Base-by-base conservation (phyloP, 768 basidiomycete species). In the Auriscalpium microsporum region DNA sequence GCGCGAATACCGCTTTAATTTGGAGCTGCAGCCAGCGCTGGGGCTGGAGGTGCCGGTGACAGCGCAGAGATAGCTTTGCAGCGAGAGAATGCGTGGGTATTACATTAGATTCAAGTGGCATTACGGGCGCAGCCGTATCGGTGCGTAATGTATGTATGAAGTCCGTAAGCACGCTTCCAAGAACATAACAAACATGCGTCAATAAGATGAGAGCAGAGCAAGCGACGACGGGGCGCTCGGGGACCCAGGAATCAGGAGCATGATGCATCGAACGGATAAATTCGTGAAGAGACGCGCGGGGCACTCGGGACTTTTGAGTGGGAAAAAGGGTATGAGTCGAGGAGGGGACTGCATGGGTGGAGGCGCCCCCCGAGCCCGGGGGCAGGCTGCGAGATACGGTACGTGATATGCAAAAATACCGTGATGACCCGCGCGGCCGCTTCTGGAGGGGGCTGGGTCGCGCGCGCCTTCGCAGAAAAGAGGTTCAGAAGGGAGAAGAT, bases 1-100 rank as follows among this genome's bases (percentile, higher is more conserved):
- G 64, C 78, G 83, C 57, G 66, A 71, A 46, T 84, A 80, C 68
- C 72, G 40, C 40, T 42, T 42, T 17, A 9, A 42, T 13, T 17
- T 42, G 40, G 40, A 42, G 17, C 4, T 42, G 40, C 14, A 42
- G 13, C 28, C 28, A 28, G 28, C 28, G 28, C 28, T 4, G 28
- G 28, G 28, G 28, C 28, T 28, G 28, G 28, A 28, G 28, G 28
- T 28, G 28, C 28, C 28, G 28, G 28, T 28, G 28, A 28, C 28
- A 28, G 28, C 28, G 28, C 28, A 28, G 28, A 4, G 28, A 28
- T 28, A 28, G 28, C 28, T 4, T 28, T 50, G 54, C 55, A 47
- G 34, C 40, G 46, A 44, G 46, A 44, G 50, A 42, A 49, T 44
- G 4, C 34, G 49, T n/a, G 50, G 36, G 37, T 58, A 28, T 57